Evolutionary conservation across 148 eudicot species (phyloP), one percentile per base, ranked within the genome.

Genomic region (Heliosperma pusillum): DNA sequence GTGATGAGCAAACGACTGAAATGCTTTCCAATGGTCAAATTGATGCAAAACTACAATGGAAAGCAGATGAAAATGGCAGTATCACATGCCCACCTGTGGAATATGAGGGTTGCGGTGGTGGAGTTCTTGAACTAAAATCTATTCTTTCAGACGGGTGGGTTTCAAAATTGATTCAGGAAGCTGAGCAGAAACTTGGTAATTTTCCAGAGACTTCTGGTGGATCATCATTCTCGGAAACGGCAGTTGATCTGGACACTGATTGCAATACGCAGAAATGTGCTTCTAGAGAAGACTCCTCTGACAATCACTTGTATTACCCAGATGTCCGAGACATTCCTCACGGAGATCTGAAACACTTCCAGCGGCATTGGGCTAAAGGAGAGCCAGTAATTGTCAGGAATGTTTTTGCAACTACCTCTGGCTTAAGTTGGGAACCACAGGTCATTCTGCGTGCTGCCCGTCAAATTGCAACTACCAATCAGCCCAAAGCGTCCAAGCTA

Each of bases 401-500:
- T 77, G 83, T 79, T 61, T 88, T 89, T 70, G 83, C 83, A 55
- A 83, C 88, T 30, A 78, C 88, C 30, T 55, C 74, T 79, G 92
- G 90, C 50, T 82, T 89, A 78, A 87, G 90, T 76, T 89, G 92
- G 92, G 90, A 87, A 44, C 90, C 92, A 10, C 75, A 87, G 92
- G 90, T 89, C 26, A 87, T 89, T 88, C 87, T 90, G 92, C 92
- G 88, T 82, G 90, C 92, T 26, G 81, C 80, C 58, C 92, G 92
- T 63, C 87, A 87, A 74, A 74, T 82, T 25, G 70, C 8, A 7
- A 78, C 83, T 42, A 52, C 33, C 10, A 80, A 78, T 1, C 77
- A 85, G 57, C n/a, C n/a, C n/a, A n/a, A n/a, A n/a, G n/a, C n/a
- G n/a, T 64, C 83, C 16, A 66, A 16, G 0, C 57, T 56, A 20